phyloP scores from a whole-genome alignment of 176 grass and related monocot species.

The Dendrocalamus sinicus region DNA sequence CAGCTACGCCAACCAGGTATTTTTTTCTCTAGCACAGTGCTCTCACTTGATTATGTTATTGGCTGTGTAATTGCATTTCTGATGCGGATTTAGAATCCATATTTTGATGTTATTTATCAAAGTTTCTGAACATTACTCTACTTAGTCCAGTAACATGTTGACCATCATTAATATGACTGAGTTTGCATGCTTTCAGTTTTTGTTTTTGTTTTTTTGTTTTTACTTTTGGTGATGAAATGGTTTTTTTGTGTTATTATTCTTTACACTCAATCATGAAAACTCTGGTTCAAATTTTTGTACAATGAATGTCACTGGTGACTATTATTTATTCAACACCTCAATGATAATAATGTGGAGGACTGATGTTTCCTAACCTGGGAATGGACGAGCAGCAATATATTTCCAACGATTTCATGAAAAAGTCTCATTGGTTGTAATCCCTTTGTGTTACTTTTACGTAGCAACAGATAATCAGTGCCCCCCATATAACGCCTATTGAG shows the following conservation, averaged over 20 bases:
- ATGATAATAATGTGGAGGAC: neutral
- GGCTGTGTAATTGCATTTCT: neutral
- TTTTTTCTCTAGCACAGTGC: constrained; percentile 30
- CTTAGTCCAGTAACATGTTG: neutral
- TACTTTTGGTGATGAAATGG: neutral
- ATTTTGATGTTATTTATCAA: constrained; percentile 15
- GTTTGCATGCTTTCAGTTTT: constrained; percentile 21
- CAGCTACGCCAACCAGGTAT: constrained; percentile 98
- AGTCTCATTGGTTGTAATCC: neutral
- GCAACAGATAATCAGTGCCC: neutral
- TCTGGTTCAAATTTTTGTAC: constrained; percentile 5
- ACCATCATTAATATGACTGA: neutral
- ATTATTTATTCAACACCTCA: neutral
- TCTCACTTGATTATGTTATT: neutral
- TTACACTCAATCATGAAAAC: neutral
- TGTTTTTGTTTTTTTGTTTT: too few relatives aligned
- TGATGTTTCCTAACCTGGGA: neutral
- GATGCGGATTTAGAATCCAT: neutral
- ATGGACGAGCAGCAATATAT: neutral
- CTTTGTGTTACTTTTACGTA: neutral
- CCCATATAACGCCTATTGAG: constrained; percentile 7
- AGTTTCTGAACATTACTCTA: constrained; percentile 7
- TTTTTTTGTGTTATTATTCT: neutral
- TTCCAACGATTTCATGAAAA: neutral
- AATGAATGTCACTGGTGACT: neutral